phyloP scores from a whole-genome alignment of 2,329 filamentous ascomycete species.

The Endocalyx cinctus region DNA sequence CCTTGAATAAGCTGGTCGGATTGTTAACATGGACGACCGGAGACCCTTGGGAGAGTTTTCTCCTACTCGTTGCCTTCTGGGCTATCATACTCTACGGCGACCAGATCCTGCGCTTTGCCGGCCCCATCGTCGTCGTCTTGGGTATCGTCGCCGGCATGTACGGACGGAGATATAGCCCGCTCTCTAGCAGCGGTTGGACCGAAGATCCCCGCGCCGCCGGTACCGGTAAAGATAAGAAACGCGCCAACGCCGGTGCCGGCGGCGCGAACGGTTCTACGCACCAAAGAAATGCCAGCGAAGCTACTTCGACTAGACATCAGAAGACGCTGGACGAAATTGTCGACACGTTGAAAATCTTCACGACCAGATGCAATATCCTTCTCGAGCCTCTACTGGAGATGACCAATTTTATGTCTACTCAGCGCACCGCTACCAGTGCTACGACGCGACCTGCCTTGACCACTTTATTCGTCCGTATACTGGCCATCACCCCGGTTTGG shows the following conservation, averaged over 20 bases:
- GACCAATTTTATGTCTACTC: conserved; percentile 90
- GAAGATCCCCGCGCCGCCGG: conserved; percentile 32
- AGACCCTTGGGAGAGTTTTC: conserved; percentile 95
- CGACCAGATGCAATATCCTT: conserved; percentile 84
- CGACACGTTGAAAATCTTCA: conserved; percentile 86
- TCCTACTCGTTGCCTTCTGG: conserved; percentile 84
- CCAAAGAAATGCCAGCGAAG: conserved; percentile 48
- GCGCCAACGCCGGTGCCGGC: conserved; percentile 16
- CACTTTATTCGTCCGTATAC: conserved; percentile 80
- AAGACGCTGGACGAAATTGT: conserved; percentile 98
- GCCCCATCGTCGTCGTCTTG: conserved; percentile 76
- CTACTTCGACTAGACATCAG: conserved; percentile 68
- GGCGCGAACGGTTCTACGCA: conserved; percentile 28
- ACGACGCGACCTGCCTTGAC: conserved; percentile 88
- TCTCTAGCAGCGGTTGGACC: conserved; percentile 77
- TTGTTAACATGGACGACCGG: conserved; percentile 90
- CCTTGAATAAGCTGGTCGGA: conserved; percentile 79
- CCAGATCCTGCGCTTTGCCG: conserved; percentile 71
- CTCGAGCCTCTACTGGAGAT: conserved; percentile 83
- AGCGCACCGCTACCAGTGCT: conserved; percentile 83
- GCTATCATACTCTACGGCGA: conserved; percentile 81
- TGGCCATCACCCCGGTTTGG: conserved; percentile 88
- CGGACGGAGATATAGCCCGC: conserved; percentile 77
- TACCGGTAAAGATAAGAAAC: conserved; percentile 29
- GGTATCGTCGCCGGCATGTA: conserved; percentile 90